Base-by-base conservation (phyloP, 768 basidiomycete species). In the Kwoniella sp. region DNA sequence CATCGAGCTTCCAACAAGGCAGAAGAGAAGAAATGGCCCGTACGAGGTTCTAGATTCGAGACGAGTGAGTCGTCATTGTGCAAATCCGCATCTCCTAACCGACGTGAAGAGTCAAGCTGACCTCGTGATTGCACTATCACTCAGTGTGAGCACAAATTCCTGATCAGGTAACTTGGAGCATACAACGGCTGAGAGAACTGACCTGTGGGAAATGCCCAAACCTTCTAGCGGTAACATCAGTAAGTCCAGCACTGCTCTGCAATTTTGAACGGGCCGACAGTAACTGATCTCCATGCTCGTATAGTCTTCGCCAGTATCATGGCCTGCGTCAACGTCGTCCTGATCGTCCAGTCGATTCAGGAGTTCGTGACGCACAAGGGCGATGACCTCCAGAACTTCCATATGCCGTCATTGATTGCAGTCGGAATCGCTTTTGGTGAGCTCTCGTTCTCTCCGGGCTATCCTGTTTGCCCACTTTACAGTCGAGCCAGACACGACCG, bases 21-120 rank as follows among this genome's bases (percentile, higher is more conserved):
- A 66, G 93, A 96, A 74, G 70, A 83, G 48, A 91, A 89, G 79
- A 90, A 90, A 70, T 97, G 92, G 93, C 93, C 94, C 29, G 89
- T 92, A 2, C 89, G 93, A 55, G 93, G 93, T 38, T 87, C 90
- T n/a, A 86, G 92, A 53, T 84, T 96, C 51, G 90, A 93, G 78
- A 93, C 90, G 15, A 77, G 77, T 79, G 50, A 70, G 77, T 74
- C 12, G n/a, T 0, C 22, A 9, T 45, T 17, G 34, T 34, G 5
- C 34, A 34, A 13, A 34, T 34, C 34, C 5, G 34, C 34, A 34
- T 13, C 34, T n/a, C n/a, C n/a, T n/a, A n/a, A n/a, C n/a, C n/a
- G n/a, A n/a, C n/a, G n/a, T n/a, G 20, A 45, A 25, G 50, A n/a
- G 5, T 30, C 13, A n/a, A 31, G 29, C 8, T 45, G 17, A 9